Percentiles rank a stretch among this genome's conserved stretches.
These are phyloP conservation scores for Coniochaeta sp. DNA, from an alignment of 2,329 filamentous ascomycete genomes.

Conservation along the genomic window DNA sequence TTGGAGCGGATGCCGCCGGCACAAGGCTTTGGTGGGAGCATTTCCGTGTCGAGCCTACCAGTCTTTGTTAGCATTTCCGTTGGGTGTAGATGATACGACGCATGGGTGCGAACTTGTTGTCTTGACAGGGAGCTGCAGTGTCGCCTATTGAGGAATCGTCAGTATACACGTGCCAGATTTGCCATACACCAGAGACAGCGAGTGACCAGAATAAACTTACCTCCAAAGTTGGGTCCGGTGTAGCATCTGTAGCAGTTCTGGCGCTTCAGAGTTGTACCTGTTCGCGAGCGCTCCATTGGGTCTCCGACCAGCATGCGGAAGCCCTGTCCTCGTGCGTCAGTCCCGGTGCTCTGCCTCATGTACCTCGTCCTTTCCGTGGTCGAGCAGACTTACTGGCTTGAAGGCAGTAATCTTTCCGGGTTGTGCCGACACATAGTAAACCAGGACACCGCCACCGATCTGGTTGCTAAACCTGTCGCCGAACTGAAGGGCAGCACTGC, in stretches of 20 bases:
- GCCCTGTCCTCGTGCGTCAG: constrained; percentile 27
- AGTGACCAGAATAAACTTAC: not conserved
- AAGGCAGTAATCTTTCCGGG: constrained; percentile 36
- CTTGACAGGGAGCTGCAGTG: constrained; percentile 30
- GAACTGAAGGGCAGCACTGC: constrained; percentile 48
- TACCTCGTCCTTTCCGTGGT: no score
- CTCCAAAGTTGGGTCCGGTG: constrained; percentile 35
- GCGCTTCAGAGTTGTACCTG: constrained; percentile 21
- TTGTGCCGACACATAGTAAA: constrained; percentile 38
- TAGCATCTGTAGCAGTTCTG: constrained; percentile 38
- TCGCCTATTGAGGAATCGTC: constrained; percentile 23
- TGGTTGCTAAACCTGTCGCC: constrained; percentile 33
- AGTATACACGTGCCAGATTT: not conserved
- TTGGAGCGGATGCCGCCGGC: constrained; percentile 37
- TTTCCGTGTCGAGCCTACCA: constrained; percentile 26
- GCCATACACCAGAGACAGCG: no score
- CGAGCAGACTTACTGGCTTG: constrained; percentile 40
- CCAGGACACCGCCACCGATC: constrained; percentile 33
- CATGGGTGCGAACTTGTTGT: constrained; percentile 23
- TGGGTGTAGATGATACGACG: not conserved
- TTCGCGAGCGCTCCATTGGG: constrained; percentile 24
- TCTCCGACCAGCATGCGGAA: constrained; percentile 43
- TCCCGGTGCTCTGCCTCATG: constrained; percentile 30
- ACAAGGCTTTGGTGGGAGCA: constrained; percentile 30
- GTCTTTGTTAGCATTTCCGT: constrained; percentile 3